phyloP scores from a whole-genome alignment of 768 basidiomycete genomes.

The Lactarius sp. region DNA sequence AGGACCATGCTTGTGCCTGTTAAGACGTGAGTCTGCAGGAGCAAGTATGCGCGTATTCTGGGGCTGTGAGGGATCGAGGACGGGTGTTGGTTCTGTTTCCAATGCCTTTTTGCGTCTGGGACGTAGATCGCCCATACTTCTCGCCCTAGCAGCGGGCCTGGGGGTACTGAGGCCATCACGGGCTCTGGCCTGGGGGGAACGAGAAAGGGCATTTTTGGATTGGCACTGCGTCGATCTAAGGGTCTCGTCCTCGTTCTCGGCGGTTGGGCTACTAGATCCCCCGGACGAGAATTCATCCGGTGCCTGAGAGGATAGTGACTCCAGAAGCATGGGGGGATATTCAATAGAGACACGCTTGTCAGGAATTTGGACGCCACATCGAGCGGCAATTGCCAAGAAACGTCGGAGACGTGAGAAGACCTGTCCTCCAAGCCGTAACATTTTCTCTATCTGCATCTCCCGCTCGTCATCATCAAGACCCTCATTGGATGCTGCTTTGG shows the following conservation, averaged over 20 bases:
- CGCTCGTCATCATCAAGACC: conserved; percentile 47
- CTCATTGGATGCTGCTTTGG: conserved; percentile 56
- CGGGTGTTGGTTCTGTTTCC: conserved; percentile 37
- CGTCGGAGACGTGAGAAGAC: conserved; percentile 76
- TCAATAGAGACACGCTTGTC: conserved; percentile 21
- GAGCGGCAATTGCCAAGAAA: conserved; percentile 72
- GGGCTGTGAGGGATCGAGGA: conserved; percentile 23
- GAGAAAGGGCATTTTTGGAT: conserved; percentile 25
- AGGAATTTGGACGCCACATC: conserved; percentile 71
- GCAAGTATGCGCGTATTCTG: conserved; percentile 11
- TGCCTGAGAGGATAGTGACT: conserved; percentile 22
- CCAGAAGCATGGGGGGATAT: conserved; percentile 19
- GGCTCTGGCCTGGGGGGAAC: conserved; percentile 1
- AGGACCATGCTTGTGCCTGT: conserved; percentile 28
- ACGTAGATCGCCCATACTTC: conserved; percentile 52
- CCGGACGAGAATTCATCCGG: conserved; percentile 12
- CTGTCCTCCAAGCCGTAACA: conserved; percentile 76
- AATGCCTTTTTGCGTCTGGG: conserved; percentile 31
- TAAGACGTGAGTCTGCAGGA: conserved; percentile 21
- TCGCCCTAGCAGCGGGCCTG: conserved; percentile 40
- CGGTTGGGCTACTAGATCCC: conserved; percentile 10
- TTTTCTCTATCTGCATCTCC: conserved; percentile 57
- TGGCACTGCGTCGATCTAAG: conserved; percentile 10
- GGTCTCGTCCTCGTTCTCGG: conserved; percentile 23
- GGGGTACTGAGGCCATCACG: conserved; percentile 25